These are phyloP conservation scores for Elsinoe fawcettii DNA, from an alignment of 2,329 filamentous ascomycete genomes.

Conservation along the genomic window DNA sequence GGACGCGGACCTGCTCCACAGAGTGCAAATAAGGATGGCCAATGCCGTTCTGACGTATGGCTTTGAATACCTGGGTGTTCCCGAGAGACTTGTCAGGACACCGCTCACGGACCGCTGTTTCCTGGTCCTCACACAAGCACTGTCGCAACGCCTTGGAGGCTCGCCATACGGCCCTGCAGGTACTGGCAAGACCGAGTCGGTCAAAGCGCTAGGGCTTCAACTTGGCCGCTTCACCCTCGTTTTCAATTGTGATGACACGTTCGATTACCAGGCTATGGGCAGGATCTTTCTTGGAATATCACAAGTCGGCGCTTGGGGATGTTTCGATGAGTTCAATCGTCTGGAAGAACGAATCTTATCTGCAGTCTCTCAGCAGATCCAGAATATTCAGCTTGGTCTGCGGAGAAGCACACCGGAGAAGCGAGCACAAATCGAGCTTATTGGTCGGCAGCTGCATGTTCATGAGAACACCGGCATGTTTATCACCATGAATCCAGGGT, in stretches of 20 bases:
- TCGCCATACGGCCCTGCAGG: conserved; percentile 96
- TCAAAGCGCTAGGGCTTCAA: conserved; percentile 94
- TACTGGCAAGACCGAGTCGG: conserved; percentile 97
- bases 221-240: conserved; percentile 96
- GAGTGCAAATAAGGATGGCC: conserved; percentile 89
- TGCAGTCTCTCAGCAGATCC: conserved; percentile 96
- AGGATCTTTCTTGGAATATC: conserved; percentile 99
- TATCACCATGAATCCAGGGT: conserved; percentile 99
- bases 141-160: conserved; percentile 89
- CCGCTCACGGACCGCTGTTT: conserved; percentile 97
- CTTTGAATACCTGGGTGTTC: conserved; percentile 95
- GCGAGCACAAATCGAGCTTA: conserved; percentile 84
- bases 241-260: conserved; percentile 99
- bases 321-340: conserved; percentile 99
- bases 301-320: conserved; percentile 98
- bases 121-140: conserved; percentile 89
- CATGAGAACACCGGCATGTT: conserved; percentile 95
- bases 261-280: conserved; percentile 99
- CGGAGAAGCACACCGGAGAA: conserved; percentile 75
- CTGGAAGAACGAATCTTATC: conserved; percentile 96
- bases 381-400: conserved; percentile 95
- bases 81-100: conserved; percentile 90
- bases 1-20: conserved; percentile 72
- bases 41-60: conserved; percentile 93
- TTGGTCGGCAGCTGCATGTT: conserved; percentile 82